Evolutionary conservation across 2,329 filamentous ascomycete genomes (phyloP).

Genomic region (Aspergillus sclerotialis): DNA sequence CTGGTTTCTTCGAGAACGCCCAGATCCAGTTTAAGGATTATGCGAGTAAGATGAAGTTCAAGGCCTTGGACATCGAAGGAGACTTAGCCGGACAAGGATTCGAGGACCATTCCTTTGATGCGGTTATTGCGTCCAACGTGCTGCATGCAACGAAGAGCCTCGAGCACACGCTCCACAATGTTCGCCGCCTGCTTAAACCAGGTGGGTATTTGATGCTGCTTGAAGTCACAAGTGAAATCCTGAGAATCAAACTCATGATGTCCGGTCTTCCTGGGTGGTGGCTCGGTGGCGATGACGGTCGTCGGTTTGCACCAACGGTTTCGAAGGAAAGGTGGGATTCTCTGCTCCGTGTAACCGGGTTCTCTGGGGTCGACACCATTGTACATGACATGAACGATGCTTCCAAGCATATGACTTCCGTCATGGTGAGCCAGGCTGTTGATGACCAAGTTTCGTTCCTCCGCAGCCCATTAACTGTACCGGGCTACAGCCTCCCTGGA

Average conservation of each 20-base stretch:
- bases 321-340: constrained; percentile 18
- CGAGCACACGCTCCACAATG: constrained; percentile 11
- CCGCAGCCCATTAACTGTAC: constrained; percentile 16
- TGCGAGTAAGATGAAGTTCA: constrained; percentile 18
- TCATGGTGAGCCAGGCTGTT: constrained; percentile 20
- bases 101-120: constrained; percentile 21
- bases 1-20: constrained; percentile 33
- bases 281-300: constrained; percentile 19
- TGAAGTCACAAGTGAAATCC: constrained; percentile 26
- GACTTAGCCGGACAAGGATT: constrained; percentile 30
- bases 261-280: constrained; percentile 32
- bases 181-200: constrained; percentile 21
- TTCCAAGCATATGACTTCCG: constrained; percentile 15
- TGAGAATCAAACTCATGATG: constrained; percentile 21
- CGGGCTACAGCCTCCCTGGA: not conserved
- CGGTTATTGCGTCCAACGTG: constrained; percentile 6
- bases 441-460: constrained; percentile 20
- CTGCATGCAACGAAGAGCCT: constrained; percentile 8
- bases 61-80: constrained; percentile 24
- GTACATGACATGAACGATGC: constrained; percentile 32
- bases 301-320: constrained; percentile 22
- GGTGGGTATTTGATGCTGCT: constrained; percentile 41
- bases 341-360: constrained; percentile 4
- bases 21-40: constrained; percentile 16
- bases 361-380: constrained; percentile 10